A percentile compares a stretch with the other conserved stretches of the same genome.
These are phyloP conservation scores for Cyclotella baltica DNA, from an alignment of 108 stramenopile genomes.

Conservation along the genomic window DNA sequence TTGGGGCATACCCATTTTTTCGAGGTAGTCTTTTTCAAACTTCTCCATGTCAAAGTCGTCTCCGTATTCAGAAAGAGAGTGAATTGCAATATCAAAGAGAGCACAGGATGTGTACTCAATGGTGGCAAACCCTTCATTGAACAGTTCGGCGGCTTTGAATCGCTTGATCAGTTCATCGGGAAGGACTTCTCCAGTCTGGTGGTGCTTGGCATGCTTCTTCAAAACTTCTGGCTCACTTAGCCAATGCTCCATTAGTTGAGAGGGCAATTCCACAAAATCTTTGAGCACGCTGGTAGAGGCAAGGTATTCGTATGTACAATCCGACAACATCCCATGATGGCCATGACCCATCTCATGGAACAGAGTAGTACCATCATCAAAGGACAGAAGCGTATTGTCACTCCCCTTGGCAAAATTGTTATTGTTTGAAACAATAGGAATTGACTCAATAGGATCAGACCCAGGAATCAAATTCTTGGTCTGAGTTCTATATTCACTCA, in stretches of 20 bases:
- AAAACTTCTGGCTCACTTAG: constrained; percentile 66
- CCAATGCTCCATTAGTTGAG: constrained; percentile 88
- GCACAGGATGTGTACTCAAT: constrained; percentile 85
- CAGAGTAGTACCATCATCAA: constrained; percentile 65
- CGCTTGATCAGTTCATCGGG: constrained; percentile 75
- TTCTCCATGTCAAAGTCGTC: constrained; percentile 69
- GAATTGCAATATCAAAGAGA: constrained; percentile 76
- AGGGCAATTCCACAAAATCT: constrained; percentile 83
- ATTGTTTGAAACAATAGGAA: constrained; percentile 83
- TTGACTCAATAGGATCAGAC: constrained; percentile 53
- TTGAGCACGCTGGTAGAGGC: constrained; percentile 75
- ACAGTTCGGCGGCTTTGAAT: constrained; percentile 68
- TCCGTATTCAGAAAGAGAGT: constrained; percentile 70
- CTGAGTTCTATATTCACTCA: constrained; percentile 83
- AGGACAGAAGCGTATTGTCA: constrained; percentile 63
- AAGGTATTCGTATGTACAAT: constrained; percentile 72
- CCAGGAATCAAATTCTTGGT: constrained; percentile 67
- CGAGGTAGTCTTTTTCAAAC: constrained; percentile 73
- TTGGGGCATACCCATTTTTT: constrained; percentile 77
- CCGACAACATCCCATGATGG: constrained; percentile 78
- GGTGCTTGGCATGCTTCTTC: constrained; percentile 70
- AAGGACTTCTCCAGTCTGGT: constrained; percentile 67
- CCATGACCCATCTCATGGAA: constrained; percentile 78
- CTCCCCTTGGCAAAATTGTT: constrained; percentile 84
- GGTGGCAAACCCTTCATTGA: constrained; percentile 83